Evolutionary conservation across 352 stramenopile genomes (phyloP).

Genomic region (Pythium aphanidermatum): DNA sequence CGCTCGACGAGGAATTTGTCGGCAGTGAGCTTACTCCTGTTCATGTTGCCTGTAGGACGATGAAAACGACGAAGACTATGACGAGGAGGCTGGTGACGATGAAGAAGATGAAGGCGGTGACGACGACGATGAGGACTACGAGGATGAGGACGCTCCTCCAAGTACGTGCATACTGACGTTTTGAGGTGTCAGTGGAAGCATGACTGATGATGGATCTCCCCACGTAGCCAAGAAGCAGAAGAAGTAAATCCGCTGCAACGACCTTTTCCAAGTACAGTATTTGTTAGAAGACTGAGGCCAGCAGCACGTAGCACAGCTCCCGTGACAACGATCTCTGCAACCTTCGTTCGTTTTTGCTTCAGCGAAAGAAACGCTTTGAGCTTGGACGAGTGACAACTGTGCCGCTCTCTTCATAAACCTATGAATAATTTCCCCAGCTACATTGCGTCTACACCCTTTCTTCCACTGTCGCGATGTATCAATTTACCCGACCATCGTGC

Average conservation of each 20-base stretch:
- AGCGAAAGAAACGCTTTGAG: slow-evolving; percentile 1
- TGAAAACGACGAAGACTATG: slow-evolving; percentile 41
- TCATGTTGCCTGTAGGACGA: slow-evolving; percentile 24
- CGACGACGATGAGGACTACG: slow-evolving; percentile 35
- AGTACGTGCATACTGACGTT: slow-evolving; percentile 18
- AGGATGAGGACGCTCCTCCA: slow-evolving; percentile 41
- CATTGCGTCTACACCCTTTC: not conserved
- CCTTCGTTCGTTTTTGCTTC: slow-evolving; percentile 1
- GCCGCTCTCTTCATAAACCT: not conserved
- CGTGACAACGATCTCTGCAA: not conserved
- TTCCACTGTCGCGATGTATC: not conserved
- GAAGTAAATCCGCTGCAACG: slow-evolving; percentile 22
- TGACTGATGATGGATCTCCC: slow-evolving; percentile 2
- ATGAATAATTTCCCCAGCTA: slow-evolving; percentile 8
- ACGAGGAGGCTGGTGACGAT: slow-evolving; percentile 20
- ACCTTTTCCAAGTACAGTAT: slow-evolving; percentile 17
- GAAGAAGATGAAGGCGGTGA: slow-evolving; percentile 19
- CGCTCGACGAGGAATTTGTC: too few species aligned
- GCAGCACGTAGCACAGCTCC: not conserved
- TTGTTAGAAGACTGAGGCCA: slow-evolving; percentile 21
- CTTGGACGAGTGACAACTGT: slow-evolving; percentile 1
- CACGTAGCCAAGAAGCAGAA: slow-evolving; percentile 62
- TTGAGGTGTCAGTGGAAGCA: not conserved
- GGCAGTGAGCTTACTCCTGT: too few species aligned
- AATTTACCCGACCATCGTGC: slow-evolving; percentile 89